phyloP scores from a whole-genome alignment of 345 rosid species.

The Garcia nutans region DNA sequence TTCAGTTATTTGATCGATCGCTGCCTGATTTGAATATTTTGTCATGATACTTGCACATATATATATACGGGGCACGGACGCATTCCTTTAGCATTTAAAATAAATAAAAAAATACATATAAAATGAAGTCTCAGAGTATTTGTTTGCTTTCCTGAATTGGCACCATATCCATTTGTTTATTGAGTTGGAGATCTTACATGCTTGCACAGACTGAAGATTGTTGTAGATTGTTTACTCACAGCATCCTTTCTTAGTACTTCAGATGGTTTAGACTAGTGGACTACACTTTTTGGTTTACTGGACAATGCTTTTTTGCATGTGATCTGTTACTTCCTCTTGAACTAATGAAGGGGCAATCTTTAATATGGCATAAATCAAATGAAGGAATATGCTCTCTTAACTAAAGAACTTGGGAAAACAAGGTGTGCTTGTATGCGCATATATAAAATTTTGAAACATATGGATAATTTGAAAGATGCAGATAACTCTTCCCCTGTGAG shows the following conservation, averaged over 20 bases:
- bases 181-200: background rate
- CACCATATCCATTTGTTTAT: background rate
- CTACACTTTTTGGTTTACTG: too few species aligned
- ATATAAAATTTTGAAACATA: background rate
- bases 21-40: background rate
- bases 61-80: background rate
- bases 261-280: too few species aligned
- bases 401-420: background rate
- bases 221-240: background rate
- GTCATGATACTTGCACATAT: too few species aligned
- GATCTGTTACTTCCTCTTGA: background rate
- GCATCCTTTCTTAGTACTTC: too few species aligned
- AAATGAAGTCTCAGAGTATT: background rate
- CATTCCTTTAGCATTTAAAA: background rate
- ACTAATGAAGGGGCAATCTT: background rate
- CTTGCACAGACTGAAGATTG: background rate
- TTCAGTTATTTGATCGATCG: background rate
- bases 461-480: background rate
- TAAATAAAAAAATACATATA: background rate
- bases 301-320: too few species aligned
- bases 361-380: background rate
- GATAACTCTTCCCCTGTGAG: background rate
- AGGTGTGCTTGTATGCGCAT: too few species aligned
- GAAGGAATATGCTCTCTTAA: background rate
- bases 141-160: background rate